Base-by-base conservation (phyloP, 2,329 filamentous ascomycete species). In the Fusarium sp. region DNA sequence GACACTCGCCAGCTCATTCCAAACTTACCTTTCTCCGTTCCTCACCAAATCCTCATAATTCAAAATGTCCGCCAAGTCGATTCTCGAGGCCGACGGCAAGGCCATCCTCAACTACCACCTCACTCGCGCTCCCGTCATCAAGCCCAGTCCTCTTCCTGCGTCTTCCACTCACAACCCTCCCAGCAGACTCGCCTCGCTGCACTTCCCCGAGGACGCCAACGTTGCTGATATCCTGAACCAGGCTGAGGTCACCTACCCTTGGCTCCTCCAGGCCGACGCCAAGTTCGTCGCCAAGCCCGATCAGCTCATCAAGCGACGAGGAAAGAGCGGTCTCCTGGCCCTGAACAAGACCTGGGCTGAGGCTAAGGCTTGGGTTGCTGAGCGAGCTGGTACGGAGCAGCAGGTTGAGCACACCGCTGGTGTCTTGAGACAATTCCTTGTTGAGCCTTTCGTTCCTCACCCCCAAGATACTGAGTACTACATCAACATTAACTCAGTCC, bases 31-130 rank as follows among this genome's bases (percentile, higher is more conserved):
- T 64, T 67, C 51, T 62, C 64, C 68, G 68, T 66, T 70, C 62
- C 62, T 56, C 58, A 59, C 62, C 65, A 54, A 57, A 58, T 62
- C 67, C 58, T 71, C 67, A 65, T 71, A 73, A 71, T 70, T 70
- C 76, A 79, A 63, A 75, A 82, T 82, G 81, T 82, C 81, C 73
- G 81, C 96, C 83, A 99, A 99, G 86, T 92, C 95, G 74, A 98
- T 99, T 80, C 85, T 92, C 87, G 96, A 99, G 88, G 95, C 95
- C 87, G 96, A 99, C 86, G 96, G 96, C 89, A 99, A 99, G 92
- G 96, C 96, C 88, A 98, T 99, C 87, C 89, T 99, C 89, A 98
- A 97, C 92, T 99, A 98, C 89, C 96, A 98, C 88, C 94, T 99
- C 84, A 98, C 96, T 76, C 92, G 96, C 80, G 93, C 96, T 75